Evolutionary conservation across 306 rosid genomes (phyloP).

Genomic region (Castanea sativa): DNA sequence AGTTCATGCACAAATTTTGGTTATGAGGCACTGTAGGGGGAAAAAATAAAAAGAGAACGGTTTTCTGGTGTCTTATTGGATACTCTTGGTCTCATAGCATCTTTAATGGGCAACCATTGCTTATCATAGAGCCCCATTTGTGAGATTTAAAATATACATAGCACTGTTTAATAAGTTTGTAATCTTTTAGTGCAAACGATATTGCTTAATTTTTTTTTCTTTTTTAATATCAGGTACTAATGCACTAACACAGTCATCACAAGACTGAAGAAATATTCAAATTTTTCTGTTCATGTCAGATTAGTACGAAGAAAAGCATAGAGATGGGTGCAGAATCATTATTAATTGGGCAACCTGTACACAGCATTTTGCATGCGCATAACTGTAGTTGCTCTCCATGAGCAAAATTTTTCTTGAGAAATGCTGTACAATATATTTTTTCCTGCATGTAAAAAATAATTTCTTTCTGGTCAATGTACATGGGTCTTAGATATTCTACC

Average conservation of each 20-base stretch:
- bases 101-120: neutral
- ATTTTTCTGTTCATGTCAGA: constrained; percentile 20
- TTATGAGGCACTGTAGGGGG: neutral
- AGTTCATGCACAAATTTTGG: constrained; percentile 3
- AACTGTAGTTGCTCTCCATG: constrained; percentile 9
- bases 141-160: neutral
- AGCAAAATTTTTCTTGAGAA: neutral
- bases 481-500: neutral
- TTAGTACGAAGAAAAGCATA: constrained; percentile 9
- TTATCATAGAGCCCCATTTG: neutral
- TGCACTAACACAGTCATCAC: constrained; percentile 31
- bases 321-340: neutral
- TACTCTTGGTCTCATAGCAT: neutral
- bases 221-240: constrained; percentile 41
- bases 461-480: neutral
- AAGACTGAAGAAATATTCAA: constrained; percentile 23
- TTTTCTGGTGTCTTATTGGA: no score
- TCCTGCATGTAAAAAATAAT: no score
- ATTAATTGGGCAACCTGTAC: neutral
- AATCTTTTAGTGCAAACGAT: neutral
- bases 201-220: constrained; percentile 8
- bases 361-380: neutral
- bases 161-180: neutral
- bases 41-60: neutral
- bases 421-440: neutral